phyloP scores from a whole-genome alignment of 176 grass and related monocot species.

The Hsuehochloa calcarea region DNA sequence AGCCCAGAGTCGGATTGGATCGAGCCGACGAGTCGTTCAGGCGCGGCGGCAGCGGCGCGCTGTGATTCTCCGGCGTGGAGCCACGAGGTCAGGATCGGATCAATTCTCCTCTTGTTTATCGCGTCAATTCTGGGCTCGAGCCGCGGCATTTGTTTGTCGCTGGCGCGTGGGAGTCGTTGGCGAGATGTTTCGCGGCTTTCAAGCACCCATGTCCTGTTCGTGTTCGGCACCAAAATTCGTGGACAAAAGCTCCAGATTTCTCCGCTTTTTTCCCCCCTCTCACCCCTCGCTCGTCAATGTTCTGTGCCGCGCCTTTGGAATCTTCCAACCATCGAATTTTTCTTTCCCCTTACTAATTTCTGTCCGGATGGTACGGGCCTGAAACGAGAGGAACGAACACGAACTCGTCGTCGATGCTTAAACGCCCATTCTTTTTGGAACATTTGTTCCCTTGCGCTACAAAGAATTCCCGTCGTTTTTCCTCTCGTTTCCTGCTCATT shows the following conservation, averaged over 20 bases:
- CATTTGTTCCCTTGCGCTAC: background rate
- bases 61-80: background rate
- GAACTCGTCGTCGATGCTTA: background rate
- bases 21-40: background rate
- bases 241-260: background rate
- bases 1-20: background rate
- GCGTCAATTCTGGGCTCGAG: constrained; percentile 9
- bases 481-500: background rate
- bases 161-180: background rate
- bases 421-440: background rate
- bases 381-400: background rate
- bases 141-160: background rate
- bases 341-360: background rate
- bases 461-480: background rate
- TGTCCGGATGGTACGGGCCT: background rate
- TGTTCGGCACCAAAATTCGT: background rate
- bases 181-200: background rate
- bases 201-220: background rate
- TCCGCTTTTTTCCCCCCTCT: background rate
- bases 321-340: background rate
- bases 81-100: constrained; percentile 39
- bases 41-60: background rate
- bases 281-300: background rate
- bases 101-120: background rate
- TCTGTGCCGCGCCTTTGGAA: background rate